Evolutionary conservation across 2,329 filamentous ascomycete species (phyloP), one percentile per base, ranked within the genome.

Genomic region (Talaromyces sp.): DNA sequence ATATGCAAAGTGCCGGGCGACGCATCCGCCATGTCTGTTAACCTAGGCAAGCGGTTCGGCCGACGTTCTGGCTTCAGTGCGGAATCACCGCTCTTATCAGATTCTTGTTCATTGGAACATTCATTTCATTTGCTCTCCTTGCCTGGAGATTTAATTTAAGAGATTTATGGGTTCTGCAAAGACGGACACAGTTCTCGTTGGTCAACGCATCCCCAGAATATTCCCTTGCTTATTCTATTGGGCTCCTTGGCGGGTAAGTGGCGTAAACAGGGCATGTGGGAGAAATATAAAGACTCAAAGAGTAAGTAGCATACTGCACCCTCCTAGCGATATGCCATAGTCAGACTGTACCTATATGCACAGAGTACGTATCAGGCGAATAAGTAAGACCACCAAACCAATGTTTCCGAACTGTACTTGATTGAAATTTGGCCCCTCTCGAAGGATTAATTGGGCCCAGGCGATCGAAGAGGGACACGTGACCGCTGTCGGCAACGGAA

Each of bases 1-100:
- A 39, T n/a, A 56, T 14, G 52, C 52, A 56, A 56, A 39, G 31
- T 56, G 52, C 52, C 52, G 52, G n/a, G 9, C 52, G 52, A 37
- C 14, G 11, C 19, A 37, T 56, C 52, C 52, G 52, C n/a, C n/a
- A 33, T 22, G 52, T n/a, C 19, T 56, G 52, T 56, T 56, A 37
- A 56, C 31, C 52, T 37, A 56, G 31, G 52, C 33, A 56, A 56
- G 52, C 52, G 52, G 31, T 37, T 56, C 37, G 33, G 52, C 52
- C 52, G 52, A 56, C 52, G 33, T 39, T 56, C 52, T 56, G 52
- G 33, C 37, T 37, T 19, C 31, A 22, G 52, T 22, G 52, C 33
- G 33, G 33, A 56, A 56, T 37, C 19, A n/a, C 52, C 33, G 33
- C 33, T 54, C 50, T 54, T 35, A 35, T 37, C 31, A 35, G 31